A percentile compares a stretch with the other conserved stretches of the same genome.
Evolutionary conservation across 306 rosid genomes (phyloP).

Genomic region (Vigna radiata): DNA sequence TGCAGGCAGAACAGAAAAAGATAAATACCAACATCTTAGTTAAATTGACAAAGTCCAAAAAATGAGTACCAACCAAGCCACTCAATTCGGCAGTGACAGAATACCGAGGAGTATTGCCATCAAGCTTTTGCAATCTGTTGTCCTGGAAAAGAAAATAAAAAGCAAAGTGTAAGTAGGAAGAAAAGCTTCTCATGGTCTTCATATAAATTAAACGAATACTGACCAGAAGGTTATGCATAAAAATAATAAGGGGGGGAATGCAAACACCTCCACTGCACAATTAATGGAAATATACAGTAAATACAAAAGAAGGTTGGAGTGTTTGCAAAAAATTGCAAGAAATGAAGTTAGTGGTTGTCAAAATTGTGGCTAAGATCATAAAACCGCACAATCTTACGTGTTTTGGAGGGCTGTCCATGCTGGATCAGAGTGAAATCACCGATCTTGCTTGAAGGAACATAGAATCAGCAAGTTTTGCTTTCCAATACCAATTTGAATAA

Average conservation of each 20-base stretch:
- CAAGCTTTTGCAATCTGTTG: slow-evolving; percentile 79
- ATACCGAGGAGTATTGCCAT: slow-evolving; percentile 70
- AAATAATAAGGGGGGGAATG: slow-evolving; percentile 22
- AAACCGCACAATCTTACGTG: neutral
- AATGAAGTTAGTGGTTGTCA: neutral
- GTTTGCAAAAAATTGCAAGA: slow-evolving; percentile 8
- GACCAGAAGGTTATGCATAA: slow-evolving; percentile 15
- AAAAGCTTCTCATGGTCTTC: slow-evolving; percentile 19
- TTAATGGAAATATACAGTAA: slow-evolving; percentile 32
- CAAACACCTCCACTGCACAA: slow-evolving; percentile 13
- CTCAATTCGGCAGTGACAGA: slow-evolving; percentile 75
- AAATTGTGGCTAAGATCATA: neutral
- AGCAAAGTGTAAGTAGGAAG: slow-evolving; percentile 13
- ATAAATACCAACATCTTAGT: neutral
- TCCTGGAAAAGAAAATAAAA: slow-evolving; percentile 58
- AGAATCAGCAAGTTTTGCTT: neutral
- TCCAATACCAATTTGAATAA: neutral
- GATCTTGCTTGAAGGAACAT: neutral
- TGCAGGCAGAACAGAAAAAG: slow-evolving; percentile 11
- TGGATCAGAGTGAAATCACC: neutral
- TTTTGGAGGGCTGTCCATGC: neutral
- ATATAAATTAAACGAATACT: slow-evolving; percentile 12
- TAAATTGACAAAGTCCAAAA: slow-evolving; percentile 27
- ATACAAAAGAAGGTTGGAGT: slow-evolving; percentile 21
- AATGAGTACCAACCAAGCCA: slow-evolving; percentile 71